Evolutionary conservation across 495 filamentous ascomycete genomes (phyloP), one percentile per base, ranked within the genome.

Genomic region (Penicillium lagena): DNA sequence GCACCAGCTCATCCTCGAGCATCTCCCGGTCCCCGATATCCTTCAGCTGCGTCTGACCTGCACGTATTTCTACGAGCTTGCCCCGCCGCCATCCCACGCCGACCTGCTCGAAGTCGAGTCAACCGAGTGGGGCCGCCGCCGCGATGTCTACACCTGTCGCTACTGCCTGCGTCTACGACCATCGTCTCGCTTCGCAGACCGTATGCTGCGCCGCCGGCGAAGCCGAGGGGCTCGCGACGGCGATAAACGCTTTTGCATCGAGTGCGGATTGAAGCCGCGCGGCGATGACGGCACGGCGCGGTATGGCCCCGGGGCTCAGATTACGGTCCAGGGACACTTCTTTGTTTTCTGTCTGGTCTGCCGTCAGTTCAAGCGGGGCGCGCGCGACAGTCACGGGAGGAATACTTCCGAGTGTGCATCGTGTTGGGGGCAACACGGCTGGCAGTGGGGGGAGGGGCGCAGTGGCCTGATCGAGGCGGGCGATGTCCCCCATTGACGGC

Each of bases 11-110:
- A 69, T 85, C 47, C 66, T 75, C 46, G 63, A 71, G 49, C 69
- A 72, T 52, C 67, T 85, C 22, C 69, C 75, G 50, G 66, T 73
- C 22, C 75, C 78, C 51, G 77, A 80, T 55, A 66, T 69, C 57
- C 68, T 72, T 44, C 72, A 71, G 49, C 67, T 85, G 10, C 73
- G 72, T 10, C 61, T 81, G 13, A 73, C 78, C 10, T 63, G 55
- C 42, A 36, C 30, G 28, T 62, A 63, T 40, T 54, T 68, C 22
- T 40, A 56, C 43, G 12, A 46, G 9, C 36, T 62, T 1, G 44
- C 65, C 29, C 56, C 64, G 2, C 41, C 12, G 2, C 54, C 53
- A 11, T 56, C 52, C 2, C 63, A 66, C 39, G 9, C 32, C 3
- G 53, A 60, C 10, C 56, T 68, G 39, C 48, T 68, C 12, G 13